Base-by-base conservation (phyloP, 768 basidiomycete species). In the Candolleomyces eurysporus region DNA sequence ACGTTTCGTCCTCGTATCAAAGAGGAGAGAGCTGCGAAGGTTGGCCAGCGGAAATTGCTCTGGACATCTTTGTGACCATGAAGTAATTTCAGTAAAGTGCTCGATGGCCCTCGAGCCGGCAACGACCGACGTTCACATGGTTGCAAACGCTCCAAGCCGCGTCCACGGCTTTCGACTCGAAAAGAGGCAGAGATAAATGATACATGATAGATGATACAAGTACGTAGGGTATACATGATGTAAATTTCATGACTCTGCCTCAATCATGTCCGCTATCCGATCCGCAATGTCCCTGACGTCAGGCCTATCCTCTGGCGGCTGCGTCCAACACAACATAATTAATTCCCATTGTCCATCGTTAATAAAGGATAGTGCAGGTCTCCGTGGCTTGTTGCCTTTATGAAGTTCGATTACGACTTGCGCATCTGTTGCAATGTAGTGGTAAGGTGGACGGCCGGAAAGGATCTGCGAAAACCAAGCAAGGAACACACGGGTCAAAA, bases 331-430 rank as follows among this genome's bases (percentile, higher is more conserved):
- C 21, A 64, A 65, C 65, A 70, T 0, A 70, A 26, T 26, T 4
- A 26, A 26, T 26, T 26, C 61, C 78, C 79, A 80, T 59, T 80
- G 77, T 10, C 63, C 61, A 61, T 78, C 74, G 17, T 73, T 71
- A 13, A 80, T 74, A 46, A 77, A 76, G 3, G 73, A 71, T n/a
- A 64, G 48, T 9, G 72, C 72, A 0, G 78, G 79, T 5, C 79
- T 70, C 2, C 77, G 73, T 14, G 79, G 79, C 60, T 76, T 76
- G 54, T 71, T 71, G 30, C 78, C 78, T 49, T 71, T 68, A 62
- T 78, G 73, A 39, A 80, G 63, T 64, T 78, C 78, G 53, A 80
- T 74, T 19, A 79, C 70, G 19, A 79, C 79, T 50, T 76, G 77
- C 0, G 71, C 73, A 61, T 80, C 78, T 9, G 62, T 68, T 6